These are phyloP conservation scores for Acephala macrosclerotiorum DNA, from an alignment of 2,329 filamentous ascomycete species.

Conservation along the genomic window DNA sequence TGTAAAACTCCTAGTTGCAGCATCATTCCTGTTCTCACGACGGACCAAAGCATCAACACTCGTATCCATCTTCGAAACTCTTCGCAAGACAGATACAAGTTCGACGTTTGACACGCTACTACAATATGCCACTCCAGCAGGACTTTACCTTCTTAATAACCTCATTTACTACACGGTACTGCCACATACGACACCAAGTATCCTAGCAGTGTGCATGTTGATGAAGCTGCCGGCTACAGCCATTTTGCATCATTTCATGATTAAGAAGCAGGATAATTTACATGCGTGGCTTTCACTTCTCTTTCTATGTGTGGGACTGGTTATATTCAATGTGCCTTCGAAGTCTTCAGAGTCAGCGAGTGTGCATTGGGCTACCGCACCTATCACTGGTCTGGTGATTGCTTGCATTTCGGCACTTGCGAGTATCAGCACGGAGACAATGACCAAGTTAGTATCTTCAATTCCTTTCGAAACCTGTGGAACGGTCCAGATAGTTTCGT, in stretches of 20 bases:
- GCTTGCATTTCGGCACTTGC: not conserved
- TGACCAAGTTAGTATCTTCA: not conserved
- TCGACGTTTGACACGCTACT: not conserved
- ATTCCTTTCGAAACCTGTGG: too few relatives aligned
- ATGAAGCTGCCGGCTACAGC: not conserved
- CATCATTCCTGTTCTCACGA: not conserved
- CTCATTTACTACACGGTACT: not conserved
- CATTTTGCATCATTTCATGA: not conserved
- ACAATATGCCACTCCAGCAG: not conserved
- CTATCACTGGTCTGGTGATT: not conserved
- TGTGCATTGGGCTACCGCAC: not conserved
- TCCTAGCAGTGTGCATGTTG: not conserved
- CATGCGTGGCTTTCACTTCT: not conserved
- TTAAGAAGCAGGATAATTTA: not conserved
- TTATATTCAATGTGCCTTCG: constrained; percentile 1
- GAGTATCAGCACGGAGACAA: not conserved
- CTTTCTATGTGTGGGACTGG: not conserved
- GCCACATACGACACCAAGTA: not conserved
- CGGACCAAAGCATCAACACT: not conserved
- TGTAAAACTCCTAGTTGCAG: not conserved
- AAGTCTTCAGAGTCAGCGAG: not conserved
- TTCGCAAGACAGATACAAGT: not conserved
- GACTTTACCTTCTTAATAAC: not conserved
- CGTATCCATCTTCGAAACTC: not conserved
- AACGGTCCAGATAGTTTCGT: too few relatives aligned